Base-by-base conservation (phyloP, 2,329 filamentous ascomycete species). In the Colletotrichum abscissum region DNA sequence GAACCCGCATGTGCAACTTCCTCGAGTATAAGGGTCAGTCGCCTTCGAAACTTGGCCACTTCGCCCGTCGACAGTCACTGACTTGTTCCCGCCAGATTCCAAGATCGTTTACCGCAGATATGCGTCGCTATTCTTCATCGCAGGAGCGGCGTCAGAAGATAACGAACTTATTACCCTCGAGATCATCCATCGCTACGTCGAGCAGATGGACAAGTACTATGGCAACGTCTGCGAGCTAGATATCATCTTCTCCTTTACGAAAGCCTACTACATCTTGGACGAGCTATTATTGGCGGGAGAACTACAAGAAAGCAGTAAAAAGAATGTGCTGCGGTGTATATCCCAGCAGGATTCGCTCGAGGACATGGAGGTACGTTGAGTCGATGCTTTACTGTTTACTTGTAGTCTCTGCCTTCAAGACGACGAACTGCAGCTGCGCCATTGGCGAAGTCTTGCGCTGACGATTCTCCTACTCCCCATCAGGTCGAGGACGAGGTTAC, bases 161-260 rank as follows among this genome's bases (percentile, higher is more conserved):
- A 99, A 99, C 85, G 97, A 99, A 83, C 88, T 99, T 81, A 98
- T 98, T 83, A 98, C 95, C 28, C 94, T 99, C 81, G 97, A 99
- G 84, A 95, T 99, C 81, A 97, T 99, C 80, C 97, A 99, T 84
- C 95, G 97, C 85, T 99, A 99, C 83, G 97, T 99, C 81, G 97
- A 99, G 85, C 97, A 99, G 86, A 99, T 99, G 97, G 97, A 99
- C 89, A 99, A 99, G 84, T 99, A 99, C 88, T 99, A 98, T 84
- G 97, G 97, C 84, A 99, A 99, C 84, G 97, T 99, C 73, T 99
- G 97, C 92, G 97, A 99, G 87, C 91, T 99, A 76, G 95, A 98
- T 84, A 98, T 98, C 85, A 99, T 99, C 84, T 99, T 99, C 90
- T 98, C 98, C 83, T 99, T 99, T 84, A 97, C 98, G 79, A 99